Conservation (phyloP, 805 yeast species). For the Zygotorulaspora danielsina region DNA sequence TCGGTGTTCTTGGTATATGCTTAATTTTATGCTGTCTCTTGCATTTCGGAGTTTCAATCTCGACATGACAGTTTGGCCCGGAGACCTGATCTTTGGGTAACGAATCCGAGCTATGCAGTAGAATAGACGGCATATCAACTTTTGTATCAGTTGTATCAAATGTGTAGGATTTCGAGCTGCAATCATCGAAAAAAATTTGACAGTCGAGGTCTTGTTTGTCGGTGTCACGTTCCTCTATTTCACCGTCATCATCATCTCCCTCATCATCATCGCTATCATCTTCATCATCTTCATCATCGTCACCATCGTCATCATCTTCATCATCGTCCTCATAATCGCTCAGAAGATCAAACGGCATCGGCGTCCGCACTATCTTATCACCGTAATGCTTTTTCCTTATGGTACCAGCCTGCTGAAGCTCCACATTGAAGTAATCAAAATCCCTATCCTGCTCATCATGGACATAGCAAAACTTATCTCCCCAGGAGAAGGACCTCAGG, state of each 20-base stretch:
- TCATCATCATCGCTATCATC: conserved; percentile 13
- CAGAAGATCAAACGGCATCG: conserved; percentile 9
- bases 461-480: conserved; percentile 1
- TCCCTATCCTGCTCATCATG: conserved; percentile 1
- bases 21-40: conserved; percentile 4
- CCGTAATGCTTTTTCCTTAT: conserved; percentile 4
- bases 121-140: conserved; percentile 8
- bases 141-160: background rate
- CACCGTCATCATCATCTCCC: conserved; percentile 11
- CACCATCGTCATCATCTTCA: conserved; percentile 2
- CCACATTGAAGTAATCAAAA: conserved; percentile 5
- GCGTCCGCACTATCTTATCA: conserved; percentile 10
- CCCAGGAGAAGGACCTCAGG: conserved; percentile 4
- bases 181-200: conserved; percentile 1
- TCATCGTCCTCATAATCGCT: conserved; percentile 2
- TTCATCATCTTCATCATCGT: conserved; percentile 5
- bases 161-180: background rate
- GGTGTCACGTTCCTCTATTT: conserved; percentile 8
- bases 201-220: conserved; percentile 3
- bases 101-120: conserved; percentile 3
- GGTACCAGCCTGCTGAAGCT: conserved; percentile 4
- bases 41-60: conserved; percentile 10
- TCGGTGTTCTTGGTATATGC: conserved; percentile 20
- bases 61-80: conserved; percentile 7
- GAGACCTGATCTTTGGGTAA: background rate